Base-by-base conservation (phyloP, 208 protist genomes). In the Sergeia podlipaevii region DNA sequence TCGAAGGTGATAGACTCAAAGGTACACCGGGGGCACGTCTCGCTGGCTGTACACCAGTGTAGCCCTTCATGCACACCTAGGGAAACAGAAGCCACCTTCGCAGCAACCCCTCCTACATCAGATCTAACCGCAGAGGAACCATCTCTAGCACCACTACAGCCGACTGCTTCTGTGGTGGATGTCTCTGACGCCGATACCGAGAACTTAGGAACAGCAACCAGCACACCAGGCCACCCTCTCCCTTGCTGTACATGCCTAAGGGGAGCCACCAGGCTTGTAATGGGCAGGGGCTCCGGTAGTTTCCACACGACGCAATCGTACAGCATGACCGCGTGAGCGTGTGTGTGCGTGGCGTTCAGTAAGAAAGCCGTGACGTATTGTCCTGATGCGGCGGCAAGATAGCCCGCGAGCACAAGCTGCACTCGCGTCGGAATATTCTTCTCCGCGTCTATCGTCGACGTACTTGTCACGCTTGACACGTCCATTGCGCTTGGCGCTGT, bases 391-490 rank as follows among this genome's bases (percentile, higher is more conserved):
- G 76, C 70, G 7, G 66, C 65, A 10, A 88, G 51, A 52, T 88
- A 91, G 6, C 83, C 83, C 13, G 83, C 83, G 0, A 91, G 48
- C 4, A 80, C 52, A 47, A 87, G 61, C 11, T 85, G 41, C 17
- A 61, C 58, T 30, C 27, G 13, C 20, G 56, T 44, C 23, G 56
- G 34, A 32, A 34, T n/a, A n/a, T n/a, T 38, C 13, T n/a, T n/a
- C 11, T 38, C n/a, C 34, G 13, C 34, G n/a, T n/a, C n/a, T n/a
- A n/a, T n/a, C 34, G 34, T 38, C 34, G 34, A 38, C n/a, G 34
- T n/a, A 11, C 34, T n/a, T 38, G 13, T n/a, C 11, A n/a, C n/a
- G n/a, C 13, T 38, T n/a, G 34, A 38, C 34, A 38, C 11, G 28
- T 2, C 15, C 24, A 41, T 3, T 21, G 30, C 24, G 28, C 4